Evolutionary conservation across 129 eudicot species (phyloP), one percentile per base, ranked within the genome.

Genomic region (Solidago caesia): DNA sequence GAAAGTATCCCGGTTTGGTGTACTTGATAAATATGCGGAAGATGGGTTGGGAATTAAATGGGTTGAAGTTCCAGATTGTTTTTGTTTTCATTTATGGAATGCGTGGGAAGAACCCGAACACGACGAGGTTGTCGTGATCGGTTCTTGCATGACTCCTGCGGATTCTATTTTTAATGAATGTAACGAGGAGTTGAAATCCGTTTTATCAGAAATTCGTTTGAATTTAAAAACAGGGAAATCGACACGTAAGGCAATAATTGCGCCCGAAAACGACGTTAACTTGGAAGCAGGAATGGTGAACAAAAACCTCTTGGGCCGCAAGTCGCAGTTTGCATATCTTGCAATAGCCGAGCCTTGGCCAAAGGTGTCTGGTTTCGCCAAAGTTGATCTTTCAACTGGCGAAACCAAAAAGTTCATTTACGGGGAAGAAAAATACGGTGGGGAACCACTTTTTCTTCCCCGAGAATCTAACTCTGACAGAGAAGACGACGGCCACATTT

Each of bases 341-440:
- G 89, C 89, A 6, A 80, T 86, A 27, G 87, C 89, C 8, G 89
- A 86, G 55, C 89, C 89, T 1, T 86, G 89, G 89, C 89, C 89
- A 2, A 86, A 86, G 57, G 89, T 86, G 5, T 86, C 87, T 2
- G 89, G 89, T 62, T 86, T 86, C 58, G 89, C 89, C 1, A 86
- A 86, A 64, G 89, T 86, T 8, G 87, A 86, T 58, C 80, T 86
- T 2, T 52, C 72, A 1, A 82, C 76, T 4, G 89, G 89, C 27
- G 76, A 86, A 11, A 80, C 75, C 13, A 66, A 80, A 8, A 86
- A 86, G 16, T 82, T 82, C 7, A 16, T 68, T 39, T 86, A 82
- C 43, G 89, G 87, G 0, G 87, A 73, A 4, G 67, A 80, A 7
- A 86, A 80, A 26, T 86, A 76, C 53, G 89, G 89, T 5, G 89